phyloP scores from a whole-genome alignment of 352 stramenopile genomes.

The Phytophthora chlamydospora region DNA sequence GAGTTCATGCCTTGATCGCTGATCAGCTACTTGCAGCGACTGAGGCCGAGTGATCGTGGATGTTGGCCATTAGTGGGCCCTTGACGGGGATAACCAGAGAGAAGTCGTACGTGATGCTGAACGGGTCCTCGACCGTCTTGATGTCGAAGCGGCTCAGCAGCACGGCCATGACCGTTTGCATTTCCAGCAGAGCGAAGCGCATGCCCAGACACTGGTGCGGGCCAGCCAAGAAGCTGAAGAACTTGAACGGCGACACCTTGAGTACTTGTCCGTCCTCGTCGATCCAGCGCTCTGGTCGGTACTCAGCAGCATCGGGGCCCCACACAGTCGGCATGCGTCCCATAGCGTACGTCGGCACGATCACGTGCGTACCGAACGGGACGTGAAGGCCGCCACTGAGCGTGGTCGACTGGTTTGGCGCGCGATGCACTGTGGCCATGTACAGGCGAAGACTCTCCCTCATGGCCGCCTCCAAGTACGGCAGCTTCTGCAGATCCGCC shows the following conservation, averaged over 20 bases:
- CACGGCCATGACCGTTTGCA: slow-evolving; percentile 47
- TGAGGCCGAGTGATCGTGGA: slow-evolving; percentile 21
- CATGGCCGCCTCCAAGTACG: slow-evolving; percentile 67
- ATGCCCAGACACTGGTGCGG: slow-evolving; percentile 60
- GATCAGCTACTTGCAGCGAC: slow-evolving; percentile 9
- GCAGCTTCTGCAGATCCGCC: slow-evolving; percentile 53
- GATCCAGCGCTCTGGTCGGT: no score
- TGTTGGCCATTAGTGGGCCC: slow-evolving; percentile 33
- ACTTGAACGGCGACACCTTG: slow-evolving; percentile 40
- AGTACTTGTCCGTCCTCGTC: no score
- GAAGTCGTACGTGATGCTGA: slow-evolving; percentile 49
- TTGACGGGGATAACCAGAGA: slow-evolving; percentile 44
- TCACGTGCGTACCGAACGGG: slow-evolving; percentile 42
- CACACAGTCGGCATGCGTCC: slow-evolving; percentile 50
- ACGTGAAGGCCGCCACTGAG: slow-evolving; percentile 68
- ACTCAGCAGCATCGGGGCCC: no score
- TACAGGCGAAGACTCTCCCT: slow-evolving; percentile 72
- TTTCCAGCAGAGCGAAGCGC: slow-evolving; percentile 54
- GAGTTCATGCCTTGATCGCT: neutral
- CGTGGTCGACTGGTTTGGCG: slow-evolving; percentile 48
- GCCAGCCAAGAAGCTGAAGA: no score
- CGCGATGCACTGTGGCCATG: slow-evolving; percentile 46
- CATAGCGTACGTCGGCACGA: slow-evolving; percentile 55
- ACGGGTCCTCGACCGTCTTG: slow-evolving; percentile 43
- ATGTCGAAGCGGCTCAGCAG: slow-evolving; percentile 49